Base-by-base conservation (phyloP, 805 yeast species). In the Citeromyces matritensis region DNA sequence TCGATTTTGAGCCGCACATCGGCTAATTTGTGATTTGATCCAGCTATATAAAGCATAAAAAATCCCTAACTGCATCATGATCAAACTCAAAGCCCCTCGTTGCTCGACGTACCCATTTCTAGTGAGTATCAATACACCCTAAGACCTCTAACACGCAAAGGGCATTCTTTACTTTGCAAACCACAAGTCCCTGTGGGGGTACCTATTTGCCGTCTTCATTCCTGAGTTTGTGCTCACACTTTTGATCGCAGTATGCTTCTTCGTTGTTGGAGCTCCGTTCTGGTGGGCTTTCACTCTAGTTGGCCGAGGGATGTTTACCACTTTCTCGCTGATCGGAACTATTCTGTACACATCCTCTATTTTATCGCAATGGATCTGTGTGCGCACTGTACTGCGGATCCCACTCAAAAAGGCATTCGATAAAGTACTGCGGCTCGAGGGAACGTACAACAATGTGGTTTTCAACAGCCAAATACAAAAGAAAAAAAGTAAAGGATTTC, bases 291-390 rank as follows among this genome's bases (percentile, higher is more conserved):
- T 36, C 5, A 40, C 46, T 2, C 4, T 42, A 1, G 30, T 36
- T 1, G 25, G 42, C 9, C 43, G 42, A 15, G 24, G 44, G 1
- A 3, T 38, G 1, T 27, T 42, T 1, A 29, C 45, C 30, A 15
- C 42, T 5, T 7, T 42, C 6, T 42, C 52, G 2, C 53, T 51
- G 6, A 50, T 53, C 2, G 13, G 42, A 3, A 35, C 52, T 1
- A 39, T 48, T 1, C 38, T 53, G 24, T 60, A 57, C 30, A 42
- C 51, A 29, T 36, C 53, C 11, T 43, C 44, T 6, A 46, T 50
- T 15, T 32, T 55, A 28, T 46, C 54, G 6, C 41, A 45, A 19
- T 36, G 47, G 14, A 41, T 56, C 24, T 43, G 48, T 24, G 45
- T 47, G 12, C 25, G 35, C 3, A 32, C 54, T n/a, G 37, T 58